A percentile compares a stretch with the other conserved stretches of the same genome.
phyloP scores from a whole-genome alignment of 257 asterid genomes.

The Cinchona pubescens region DNA sequence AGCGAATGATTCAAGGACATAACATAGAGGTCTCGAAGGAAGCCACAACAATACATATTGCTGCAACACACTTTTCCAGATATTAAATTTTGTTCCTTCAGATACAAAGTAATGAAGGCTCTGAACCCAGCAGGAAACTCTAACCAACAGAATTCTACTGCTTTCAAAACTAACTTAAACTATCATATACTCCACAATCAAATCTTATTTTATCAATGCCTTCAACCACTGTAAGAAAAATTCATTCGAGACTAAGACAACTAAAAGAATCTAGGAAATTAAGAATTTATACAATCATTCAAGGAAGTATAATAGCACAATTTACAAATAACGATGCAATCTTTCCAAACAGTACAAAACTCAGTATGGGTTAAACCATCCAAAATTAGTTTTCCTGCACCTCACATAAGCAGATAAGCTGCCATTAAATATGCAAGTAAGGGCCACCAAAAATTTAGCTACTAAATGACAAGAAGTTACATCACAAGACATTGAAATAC shows the following conservation, averaged over 20 bases:
- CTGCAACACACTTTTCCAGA: not conserved
- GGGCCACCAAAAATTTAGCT: not conserved
- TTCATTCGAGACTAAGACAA: too few species aligned
- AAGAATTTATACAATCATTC: too few species aligned
- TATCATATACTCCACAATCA: too few species aligned
- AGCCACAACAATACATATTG: not conserved
- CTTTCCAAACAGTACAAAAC: too few species aligned
- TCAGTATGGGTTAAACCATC: not conserved
- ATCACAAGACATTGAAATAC: not conserved
- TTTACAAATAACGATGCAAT: too few species aligned
- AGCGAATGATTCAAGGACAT: not conserved
- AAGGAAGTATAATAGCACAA: too few species aligned
- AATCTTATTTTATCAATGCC: too few species aligned
- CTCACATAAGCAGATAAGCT: conserved; percentile 1
- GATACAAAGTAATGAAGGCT: not conserved
- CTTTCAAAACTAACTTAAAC: too few species aligned
- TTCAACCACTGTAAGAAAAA: too few species aligned
- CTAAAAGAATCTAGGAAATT: too few species aligned
- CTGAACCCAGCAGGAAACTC: too few species aligned
- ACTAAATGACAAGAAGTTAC: not conserved
- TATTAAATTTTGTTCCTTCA: not conserved
- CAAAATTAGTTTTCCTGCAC: not conserved
- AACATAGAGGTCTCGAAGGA: not conserved
- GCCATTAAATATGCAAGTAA: not conserved
- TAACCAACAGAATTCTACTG: too few species aligned